Evolutionary conservation across 73 alveolate genomes (phyloP).

Genomic region (Symbiodinium natans): DNA sequence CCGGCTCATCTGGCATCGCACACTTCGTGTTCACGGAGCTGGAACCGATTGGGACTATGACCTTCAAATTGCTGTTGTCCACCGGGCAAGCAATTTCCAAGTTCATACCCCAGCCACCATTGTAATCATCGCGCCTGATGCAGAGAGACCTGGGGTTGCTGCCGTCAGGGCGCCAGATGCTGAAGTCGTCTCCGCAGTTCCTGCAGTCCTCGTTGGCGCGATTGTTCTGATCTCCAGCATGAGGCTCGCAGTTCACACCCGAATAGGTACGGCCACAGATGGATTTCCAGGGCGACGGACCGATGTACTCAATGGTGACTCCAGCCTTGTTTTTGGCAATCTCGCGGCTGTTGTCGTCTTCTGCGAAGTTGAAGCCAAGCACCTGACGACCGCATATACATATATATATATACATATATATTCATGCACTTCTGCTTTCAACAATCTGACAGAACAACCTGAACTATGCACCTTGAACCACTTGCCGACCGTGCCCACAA

Average conservation of each 20-base stretch:
- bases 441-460: neutral
- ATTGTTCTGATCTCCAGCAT: slow-evolving; percentile 24
- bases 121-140: slow-evolving; percentile 42
- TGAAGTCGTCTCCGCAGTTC: slow-evolving; percentile 48
- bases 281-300: neutral
- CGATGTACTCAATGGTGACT: slow-evolving; percentile 54
- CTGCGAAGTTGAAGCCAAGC: slow-evolving; percentile 35
- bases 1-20: slow-evolving; percentile 62
- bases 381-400: neutral
- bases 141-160: slow-evolving; percentile 46
- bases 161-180: slow-evolving; percentile 53
- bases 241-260: slow-evolving; percentile 67
- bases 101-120: slow-evolving; percentile 84
- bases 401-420: too few relatives aligned
- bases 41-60: slow-evolving; percentile 42
- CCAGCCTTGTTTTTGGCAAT: slow-evolving; percentile 76
- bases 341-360: slow-evolving; percentile 72
- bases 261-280: slow-evolving; percentile 57
- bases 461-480: slow-evolving; percentile 50
- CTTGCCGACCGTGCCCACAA: slow-evolving; percentile 71
- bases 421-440: too few relatives aligned
- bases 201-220: slow-evolving; percentile 77
- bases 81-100: slow-evolving; percentile 73
- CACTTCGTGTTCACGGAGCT: slow-evolving; percentile 61
- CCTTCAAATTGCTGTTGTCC: slow-evolving; percentile 36